phyloP scores from a whole-genome alignment of 225 moss, liverwort and hornwort genomes.

The Climacium dendroides region DNA sequence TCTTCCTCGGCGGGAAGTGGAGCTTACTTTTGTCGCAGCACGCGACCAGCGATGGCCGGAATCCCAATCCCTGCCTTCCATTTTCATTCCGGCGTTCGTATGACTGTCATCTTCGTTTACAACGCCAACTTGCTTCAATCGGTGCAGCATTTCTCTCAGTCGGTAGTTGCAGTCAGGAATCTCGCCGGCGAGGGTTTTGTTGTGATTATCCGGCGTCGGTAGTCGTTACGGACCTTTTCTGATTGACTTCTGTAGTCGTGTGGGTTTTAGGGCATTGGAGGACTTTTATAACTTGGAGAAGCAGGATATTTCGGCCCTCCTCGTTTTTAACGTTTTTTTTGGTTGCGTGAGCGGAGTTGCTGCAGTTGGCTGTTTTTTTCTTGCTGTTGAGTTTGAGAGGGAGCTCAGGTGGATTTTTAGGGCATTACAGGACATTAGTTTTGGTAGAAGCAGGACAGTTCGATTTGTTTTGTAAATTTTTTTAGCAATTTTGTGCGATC shows the following conservation, averaged over 20 bases:
- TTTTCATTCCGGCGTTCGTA: background rate
- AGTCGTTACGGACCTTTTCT: background rate
- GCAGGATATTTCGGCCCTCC: background rate
- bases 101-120: background rate
- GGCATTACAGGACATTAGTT: background rate
- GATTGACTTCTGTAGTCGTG: background rate
- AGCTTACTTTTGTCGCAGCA: background rate
- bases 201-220: background rate
- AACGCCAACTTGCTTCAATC: background rate
- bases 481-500: background rate
- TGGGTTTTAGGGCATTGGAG: background rate
- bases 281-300: background rate
- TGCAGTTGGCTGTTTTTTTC: background rate
- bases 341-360: background rate
- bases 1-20: slow-evolving; percentile 1
- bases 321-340: background rate
- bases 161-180: background rate
- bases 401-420: background rate
- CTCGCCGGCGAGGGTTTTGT: slow-evolving; percentile 15
- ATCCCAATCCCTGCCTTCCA: background rate
- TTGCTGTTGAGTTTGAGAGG: background rate
- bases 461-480: background rate
- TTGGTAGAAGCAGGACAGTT: background rate
- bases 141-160: background rate
- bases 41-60: background rate